Evolutionary conservation across 257 asterid species (phyloP).

Genomic region (Ajuga chamaepitys): DNA sequence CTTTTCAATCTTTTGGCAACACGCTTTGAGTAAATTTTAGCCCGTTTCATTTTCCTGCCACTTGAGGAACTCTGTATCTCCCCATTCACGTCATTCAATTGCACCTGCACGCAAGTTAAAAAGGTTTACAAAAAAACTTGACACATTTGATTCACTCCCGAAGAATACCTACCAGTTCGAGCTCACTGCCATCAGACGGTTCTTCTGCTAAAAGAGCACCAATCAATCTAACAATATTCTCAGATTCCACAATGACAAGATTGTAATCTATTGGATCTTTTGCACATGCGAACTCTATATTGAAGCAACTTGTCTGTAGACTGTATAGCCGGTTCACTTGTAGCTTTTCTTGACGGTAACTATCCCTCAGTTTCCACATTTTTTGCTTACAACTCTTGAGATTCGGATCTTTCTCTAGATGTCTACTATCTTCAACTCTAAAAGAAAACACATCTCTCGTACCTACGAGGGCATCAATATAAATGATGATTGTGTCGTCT

Average conservation of each 20-base stretch:
- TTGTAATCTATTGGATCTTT: background rate
- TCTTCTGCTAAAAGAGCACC: background rate
- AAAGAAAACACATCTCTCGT: background rate
- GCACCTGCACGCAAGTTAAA: background rate
- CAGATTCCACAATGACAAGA: background rate
- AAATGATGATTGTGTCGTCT: background rate
- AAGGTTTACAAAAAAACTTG: background rate
- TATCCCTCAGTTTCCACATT: constrained; percentile 5
- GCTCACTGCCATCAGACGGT: background rate
- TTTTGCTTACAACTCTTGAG: background rate
- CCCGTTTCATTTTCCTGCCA: background rate
- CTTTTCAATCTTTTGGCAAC: background rate
- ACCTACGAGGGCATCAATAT: constrained; percentile 10
- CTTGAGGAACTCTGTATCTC: background rate
- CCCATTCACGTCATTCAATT: background rate
- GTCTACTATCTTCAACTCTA: constrained; percentile 8
- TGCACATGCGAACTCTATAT: background rate
- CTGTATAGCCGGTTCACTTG: background rate
- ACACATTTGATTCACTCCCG: background rate
- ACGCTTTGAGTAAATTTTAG: background rate
- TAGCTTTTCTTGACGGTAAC: constrained; percentile 3
- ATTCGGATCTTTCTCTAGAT: background rate
- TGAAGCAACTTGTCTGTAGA: background rate
- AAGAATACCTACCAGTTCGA: constrained; percentile 16
- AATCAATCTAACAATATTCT: background rate